phyloP scores from a whole-genome alignment of 305 asterid species.

The Solanum hybrid region DNA sequence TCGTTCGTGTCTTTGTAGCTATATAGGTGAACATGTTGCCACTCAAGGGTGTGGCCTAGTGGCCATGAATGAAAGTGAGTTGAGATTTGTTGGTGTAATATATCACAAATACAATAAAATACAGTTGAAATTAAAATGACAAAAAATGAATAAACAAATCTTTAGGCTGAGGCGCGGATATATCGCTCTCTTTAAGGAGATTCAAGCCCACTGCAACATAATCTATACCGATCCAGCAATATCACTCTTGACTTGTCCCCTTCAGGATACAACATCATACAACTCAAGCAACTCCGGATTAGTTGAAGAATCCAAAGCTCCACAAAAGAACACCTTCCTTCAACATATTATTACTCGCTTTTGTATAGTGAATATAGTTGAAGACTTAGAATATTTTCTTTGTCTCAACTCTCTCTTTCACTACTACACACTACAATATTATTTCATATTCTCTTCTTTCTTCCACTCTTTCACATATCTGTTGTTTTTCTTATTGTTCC shows the following conservation, averaged over 20 bases:
- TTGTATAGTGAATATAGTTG: too few relatives aligned
- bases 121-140: not conserved
- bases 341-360: not conserved
- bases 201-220: not conserved
- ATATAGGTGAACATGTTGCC: not conserved
- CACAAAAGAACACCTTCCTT: not conserved
- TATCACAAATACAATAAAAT: too few relatives aligned
- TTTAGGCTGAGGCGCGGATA: accelerated
- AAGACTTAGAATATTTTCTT: too few relatives aligned
- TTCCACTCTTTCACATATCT: not conserved
- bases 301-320: not conserved
- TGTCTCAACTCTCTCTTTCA: not conserved
- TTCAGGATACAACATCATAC: not conserved
- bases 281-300: not conserved
- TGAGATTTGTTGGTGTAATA: not conserved
- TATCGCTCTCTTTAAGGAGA: not conserved
- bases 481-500: not conserved
- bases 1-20: not conserved
- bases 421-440: not conserved
- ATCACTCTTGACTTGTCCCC: not conserved
- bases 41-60: not conserved
- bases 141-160: not conserved
- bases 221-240: not conserved
- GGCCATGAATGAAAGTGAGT: not conserved
- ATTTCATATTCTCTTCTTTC: not conserved